phyloP scores from a whole-genome alignment of 73 alveolate species.

The Tetrahymena thermophila region DNA sequence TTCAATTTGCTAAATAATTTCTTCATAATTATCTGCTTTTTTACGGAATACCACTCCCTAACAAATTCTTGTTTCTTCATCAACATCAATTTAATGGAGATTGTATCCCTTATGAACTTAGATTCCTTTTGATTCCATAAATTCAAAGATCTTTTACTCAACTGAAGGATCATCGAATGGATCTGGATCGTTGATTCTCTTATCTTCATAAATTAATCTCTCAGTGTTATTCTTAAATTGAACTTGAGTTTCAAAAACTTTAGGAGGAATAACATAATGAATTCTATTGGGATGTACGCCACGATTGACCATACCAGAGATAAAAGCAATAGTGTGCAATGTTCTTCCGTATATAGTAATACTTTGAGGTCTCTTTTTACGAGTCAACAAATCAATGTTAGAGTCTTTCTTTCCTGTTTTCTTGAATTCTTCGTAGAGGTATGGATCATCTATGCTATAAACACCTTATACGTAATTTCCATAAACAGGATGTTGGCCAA shows the following conservation, averaged over 20 bases:
- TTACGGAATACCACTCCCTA: conserved; percentile 62
- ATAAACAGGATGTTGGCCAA: neutral
- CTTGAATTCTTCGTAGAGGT: conserved; percentile 69
- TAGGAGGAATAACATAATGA: conserved; percentile 82
- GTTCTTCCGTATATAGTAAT: conserved; percentile 89
- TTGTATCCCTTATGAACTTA: conserved; percentile 21
- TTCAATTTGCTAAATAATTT: neutral
- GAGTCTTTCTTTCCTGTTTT: conserved; percentile 52
- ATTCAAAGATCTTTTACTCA: conserved; percentile 50
- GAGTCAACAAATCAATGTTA: conserved; percentile 59
- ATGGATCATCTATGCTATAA: conserved; percentile 79
- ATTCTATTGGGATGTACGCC: conserved; percentile 87
- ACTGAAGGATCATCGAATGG: conserved; percentile 68
- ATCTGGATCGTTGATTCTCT: conserved; percentile 56
- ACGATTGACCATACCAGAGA: conserved; percentile 87
- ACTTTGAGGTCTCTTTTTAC: conserved; percentile 70
- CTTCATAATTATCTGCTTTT: conserved; percentile 48
- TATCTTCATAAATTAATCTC: conserved; percentile 30
- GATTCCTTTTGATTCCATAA: conserved; percentile 33
- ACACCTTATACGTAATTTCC: conserved; percentile 60
- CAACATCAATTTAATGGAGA: conserved; percentile 11
- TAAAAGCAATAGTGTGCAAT: conserved; percentile 78
- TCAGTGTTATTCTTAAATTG: conserved; percentile 14
- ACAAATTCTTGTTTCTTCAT: conserved; percentile 16
- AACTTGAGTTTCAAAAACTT: neutral